phyloP scores from a whole-genome alignment of 768 basidiomycete genomes.

The Russula brevipes region DNA sequence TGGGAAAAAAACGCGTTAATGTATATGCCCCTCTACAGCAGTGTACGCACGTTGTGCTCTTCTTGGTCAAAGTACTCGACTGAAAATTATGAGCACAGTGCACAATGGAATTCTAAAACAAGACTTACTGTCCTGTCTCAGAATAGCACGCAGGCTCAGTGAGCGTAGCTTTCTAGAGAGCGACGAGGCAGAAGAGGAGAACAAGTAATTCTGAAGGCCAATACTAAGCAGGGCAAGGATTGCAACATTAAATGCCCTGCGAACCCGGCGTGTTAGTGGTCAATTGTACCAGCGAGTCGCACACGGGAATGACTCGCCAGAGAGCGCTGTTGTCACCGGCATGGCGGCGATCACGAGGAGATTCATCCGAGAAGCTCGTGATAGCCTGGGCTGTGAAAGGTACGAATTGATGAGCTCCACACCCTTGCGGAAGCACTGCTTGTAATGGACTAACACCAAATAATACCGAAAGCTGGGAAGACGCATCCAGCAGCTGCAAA shows the following conservation, averaged over 20 bases:
- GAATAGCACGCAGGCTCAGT: no score
- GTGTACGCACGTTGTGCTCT: no score
- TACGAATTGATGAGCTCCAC: background rate
- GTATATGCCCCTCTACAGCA: no score
- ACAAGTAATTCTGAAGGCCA: constrained; percentile 59
- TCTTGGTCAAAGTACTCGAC: no score
- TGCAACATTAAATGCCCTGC: constrained; percentile 69
- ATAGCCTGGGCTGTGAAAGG: constrained; percentile 44
- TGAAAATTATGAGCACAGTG: no score
- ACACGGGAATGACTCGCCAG: constrained; percentile 38
- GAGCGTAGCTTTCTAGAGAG: constrained; percentile 40
- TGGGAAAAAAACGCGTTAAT: no score
- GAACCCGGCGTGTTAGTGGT: constrained; percentile 6
- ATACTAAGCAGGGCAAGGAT: constrained; percentile 56
- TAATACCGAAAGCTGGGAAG: constrained; percentile 65
- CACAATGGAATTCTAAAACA: no score
- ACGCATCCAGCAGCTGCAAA: constrained; percentile 47
- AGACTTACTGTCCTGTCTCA: no score
- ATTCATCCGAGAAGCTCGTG: constrained; percentile 42
- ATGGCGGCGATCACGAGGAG: constrained; percentile 38
- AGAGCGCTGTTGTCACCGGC: constrained; percentile 64
- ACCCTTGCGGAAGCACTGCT: no score
- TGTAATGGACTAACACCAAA: constrained; percentile 42
- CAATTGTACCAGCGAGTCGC: background rate
- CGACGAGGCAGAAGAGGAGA: constrained; percentile 56